Conservation (phyloP, 129 eudicot species). For the Centella asiatica region DNA sequence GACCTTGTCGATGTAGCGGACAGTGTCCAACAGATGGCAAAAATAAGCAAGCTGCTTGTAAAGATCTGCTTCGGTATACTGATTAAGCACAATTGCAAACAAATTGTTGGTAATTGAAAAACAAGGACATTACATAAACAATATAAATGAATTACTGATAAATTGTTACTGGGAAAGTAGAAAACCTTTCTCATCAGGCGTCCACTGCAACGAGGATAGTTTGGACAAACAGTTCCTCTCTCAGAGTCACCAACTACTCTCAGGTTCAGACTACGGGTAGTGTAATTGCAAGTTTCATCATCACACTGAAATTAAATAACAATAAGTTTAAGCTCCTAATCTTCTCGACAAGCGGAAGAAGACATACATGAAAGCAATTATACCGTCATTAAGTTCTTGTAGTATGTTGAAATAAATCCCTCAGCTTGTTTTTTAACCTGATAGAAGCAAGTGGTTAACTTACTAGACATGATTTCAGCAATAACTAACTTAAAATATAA, state of each 20-base stretch:
- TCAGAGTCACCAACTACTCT: constrained; percentile 82
- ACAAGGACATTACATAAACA: neutral
- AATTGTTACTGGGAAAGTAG: neutral
- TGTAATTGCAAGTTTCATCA: constrained; percentile 84
- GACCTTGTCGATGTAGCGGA: constrained; percentile 84
- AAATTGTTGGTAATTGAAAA: neutral
- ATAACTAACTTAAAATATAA: neutral
- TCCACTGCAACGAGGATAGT: constrained; percentile 89
- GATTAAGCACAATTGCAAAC: constrained; percentile 1
- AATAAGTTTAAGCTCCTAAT: neutral
- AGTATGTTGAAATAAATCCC: constrained; percentile 65
- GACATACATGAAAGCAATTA: neutral
- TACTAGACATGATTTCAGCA: neutral
- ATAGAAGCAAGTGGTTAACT: constrained; percentile 4
- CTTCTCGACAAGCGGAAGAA: neutral
- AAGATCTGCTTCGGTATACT: constrained; percentile 86
- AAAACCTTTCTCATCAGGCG: constrained; percentile 75
- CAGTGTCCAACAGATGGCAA: constrained; percentile 67
- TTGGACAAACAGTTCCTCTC: constrained; percentile 90
- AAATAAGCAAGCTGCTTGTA: constrained; percentile 89
- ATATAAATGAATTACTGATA: neutral
- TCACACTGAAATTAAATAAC: constrained; percentile 58
- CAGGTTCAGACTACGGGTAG: constrained; percentile 82
- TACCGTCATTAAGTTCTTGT: constrained; percentile 91
- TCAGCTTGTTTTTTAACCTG: constrained; percentile 93